Evolutionary conservation across 768 basidiomycete genomes (phyloP).

Genomic region (Sporobolomyces roseus): DNA sequence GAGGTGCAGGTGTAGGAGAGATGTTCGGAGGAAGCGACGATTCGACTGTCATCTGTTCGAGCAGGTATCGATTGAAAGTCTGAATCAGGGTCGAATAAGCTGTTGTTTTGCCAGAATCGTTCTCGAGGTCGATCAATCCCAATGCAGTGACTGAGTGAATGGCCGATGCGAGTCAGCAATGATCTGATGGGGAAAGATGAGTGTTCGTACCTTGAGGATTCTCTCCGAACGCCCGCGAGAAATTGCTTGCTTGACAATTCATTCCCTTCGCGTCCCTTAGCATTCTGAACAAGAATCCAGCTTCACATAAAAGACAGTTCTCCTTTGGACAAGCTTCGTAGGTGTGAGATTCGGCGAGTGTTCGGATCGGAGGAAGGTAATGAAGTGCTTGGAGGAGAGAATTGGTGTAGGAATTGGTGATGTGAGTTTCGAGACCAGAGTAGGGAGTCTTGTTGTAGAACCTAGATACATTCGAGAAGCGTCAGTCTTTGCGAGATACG

Average conservation of each 20-base stretch:
- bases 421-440: constrained; percentile 94
- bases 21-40: constrained; percentile 61
- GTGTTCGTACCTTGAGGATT: constrained; percentile 67
- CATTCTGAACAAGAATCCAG: constrained; percentile 92
- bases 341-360: constrained; percentile 84
- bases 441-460: constrained; percentile 89
- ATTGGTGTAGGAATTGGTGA: constrained; percentile 95
- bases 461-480: constrained; percentile 50
- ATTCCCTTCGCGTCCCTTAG: constrained; percentile 87
- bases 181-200: neutral
- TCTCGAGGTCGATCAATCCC: constrained; percentile 80
- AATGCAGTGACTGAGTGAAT: constrained; percentile 63
- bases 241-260: constrained; percentile 96
- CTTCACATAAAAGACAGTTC: constrained; percentile 88
- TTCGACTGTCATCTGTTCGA: constrained; percentile 77
- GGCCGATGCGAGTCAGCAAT: neutral
- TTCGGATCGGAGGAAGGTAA: constrained; percentile 70
- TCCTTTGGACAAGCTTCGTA: constrained; percentile 81
- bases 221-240: constrained; percentile 86
- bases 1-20: constrained; percentile 50
- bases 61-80: constrained; percentile 85
- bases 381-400: constrained; percentile 83
- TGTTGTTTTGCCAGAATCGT: constrained; percentile 52
- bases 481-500: neutral
- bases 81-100: constrained; percentile 82